phyloP scores from a whole-genome alignment of 257 asterid genomes.

The Solanum corneliomulleri region DNA sequence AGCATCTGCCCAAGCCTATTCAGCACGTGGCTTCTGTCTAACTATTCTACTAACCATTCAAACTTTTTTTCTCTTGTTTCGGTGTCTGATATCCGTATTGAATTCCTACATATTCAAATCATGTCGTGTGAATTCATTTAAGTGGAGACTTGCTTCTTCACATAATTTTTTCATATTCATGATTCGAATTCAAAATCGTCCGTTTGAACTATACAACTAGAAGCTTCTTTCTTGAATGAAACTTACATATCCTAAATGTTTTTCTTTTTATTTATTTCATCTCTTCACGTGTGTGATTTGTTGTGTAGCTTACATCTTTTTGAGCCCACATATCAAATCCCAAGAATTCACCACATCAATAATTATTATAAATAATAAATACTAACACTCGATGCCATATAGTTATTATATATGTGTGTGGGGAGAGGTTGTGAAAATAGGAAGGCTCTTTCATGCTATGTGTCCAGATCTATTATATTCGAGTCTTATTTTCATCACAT shows the following conservation, averaged over 20 bases:
- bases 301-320: neutral
- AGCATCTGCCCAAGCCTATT: neutral
- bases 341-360: neutral
- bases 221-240: neutral
- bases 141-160: rapidly evolving
- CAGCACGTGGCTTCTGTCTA: conserved; percentile 7
- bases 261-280: neutral
- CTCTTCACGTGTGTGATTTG: neutral
- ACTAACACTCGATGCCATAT: neutral
- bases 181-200: neutral
- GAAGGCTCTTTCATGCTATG: neutral
- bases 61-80: neutral
- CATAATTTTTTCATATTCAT: neutral
- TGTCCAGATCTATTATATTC: rapidly evolving
- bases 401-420: neutral
- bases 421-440: neutral
- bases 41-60: neutral
- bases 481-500: neutral
- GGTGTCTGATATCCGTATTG: neutral
- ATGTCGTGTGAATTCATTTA: neutral
- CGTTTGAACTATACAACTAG: neutral
- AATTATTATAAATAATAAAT: neutral
- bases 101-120: neutral
- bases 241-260: neutral
- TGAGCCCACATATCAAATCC: neutral